Evolutionary conservation across 352 stramenopile species (phyloP), one percentile per base, ranked within the genome.

Genomic region (Globisporangium barbulae): DNA sequence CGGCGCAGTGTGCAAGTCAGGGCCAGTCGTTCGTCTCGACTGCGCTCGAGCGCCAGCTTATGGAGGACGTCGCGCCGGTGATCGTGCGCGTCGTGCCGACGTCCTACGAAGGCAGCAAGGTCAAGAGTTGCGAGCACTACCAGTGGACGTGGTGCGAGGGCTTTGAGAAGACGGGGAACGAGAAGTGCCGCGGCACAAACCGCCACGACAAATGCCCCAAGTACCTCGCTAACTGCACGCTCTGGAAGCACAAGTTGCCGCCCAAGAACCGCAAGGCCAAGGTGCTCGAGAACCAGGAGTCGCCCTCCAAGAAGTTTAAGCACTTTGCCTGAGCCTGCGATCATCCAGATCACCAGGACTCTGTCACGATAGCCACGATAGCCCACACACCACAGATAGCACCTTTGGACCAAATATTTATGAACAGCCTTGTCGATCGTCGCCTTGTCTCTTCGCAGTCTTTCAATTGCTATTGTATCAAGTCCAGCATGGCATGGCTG

Each of bases 91-190:
- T 92, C 17, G 85, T 94, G 10, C 85, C 85, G 0, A 81, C 74
- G 0, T 58, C 59, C 5, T 92, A 81, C 58, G 85, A 94, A 84
- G 85, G 85, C 41, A 66, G 69, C 63, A 94, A 94, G 67, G 83
- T 94, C 58, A 88, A 89, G 64, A 90, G 79, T 50, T 94, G 85
- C 44, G 85, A 94, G 55, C 85, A 94, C 63, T 94, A 92, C 59
- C 85, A 92, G 62, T 94, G 85, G 85, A 94, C 83, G 1, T 94
- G 85, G 85, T 94, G 85, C 66, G 85, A 94, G 72, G 85, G 85
- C 3, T 94, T 89, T 31, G 83, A 83, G 48, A 94, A 94, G 58
- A 90, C 83, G 25, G 78, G 81, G 45, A 94, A 94, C 61, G 85
- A 92, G 60, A 94, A 94, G 55, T 94, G 83, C 70, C 83, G 79